These are phyloP conservation scores for Mycena citricolor DNA, from an alignment of 1,284 basidiomycete genomes.

Conservation along the genomic window DNA sequence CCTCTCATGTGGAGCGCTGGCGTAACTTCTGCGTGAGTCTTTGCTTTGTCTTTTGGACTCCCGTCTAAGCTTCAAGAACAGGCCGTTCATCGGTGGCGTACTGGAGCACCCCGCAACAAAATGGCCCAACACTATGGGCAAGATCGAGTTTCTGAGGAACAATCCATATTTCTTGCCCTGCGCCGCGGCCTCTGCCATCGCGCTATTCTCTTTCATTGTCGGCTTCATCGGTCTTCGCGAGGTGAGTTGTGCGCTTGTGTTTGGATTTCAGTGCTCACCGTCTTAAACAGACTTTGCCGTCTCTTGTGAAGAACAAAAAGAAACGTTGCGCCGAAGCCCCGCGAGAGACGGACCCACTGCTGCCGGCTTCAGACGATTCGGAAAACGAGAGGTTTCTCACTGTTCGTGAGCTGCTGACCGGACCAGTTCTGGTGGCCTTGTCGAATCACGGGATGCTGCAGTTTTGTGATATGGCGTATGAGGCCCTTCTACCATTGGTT, in stretches of 20 bases:
- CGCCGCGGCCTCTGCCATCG: conserved; percentile 37
- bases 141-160: conserved; percentile 30
- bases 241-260: conserved; percentile 29
- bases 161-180: conserved; percentile 48
- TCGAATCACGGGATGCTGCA: conserved; percentile 40
- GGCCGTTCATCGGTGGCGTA: conserved; percentile 42
- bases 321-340: conserved; percentile 1
- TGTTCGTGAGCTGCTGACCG: conserved; percentile 35
- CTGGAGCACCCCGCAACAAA: conserved; percentile 40
- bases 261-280: conserved; percentile 2
- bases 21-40: conserved; percentile 7
- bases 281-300: conserved; percentile 6
- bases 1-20: conserved; percentile 39
- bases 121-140: conserved; percentile 38
- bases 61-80: conserved; percentile 15
- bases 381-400: conserved; percentile 17
- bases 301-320: conserved; percentile 5
- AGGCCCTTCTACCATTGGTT: conserved; percentile 39
- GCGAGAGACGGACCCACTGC: conserved; percentile 12
- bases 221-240: conserved; percentile 33
- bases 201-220: conserved; percentile 27
- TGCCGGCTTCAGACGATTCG: conserved; percentile 1
- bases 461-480: conserved; percentile 39
- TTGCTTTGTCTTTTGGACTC: not conserved
- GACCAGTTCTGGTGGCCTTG: conserved; percentile 39